Conservation (phyloP, 169 alveolate species). For the Cryptosporidium tyzzeri region DNA sequence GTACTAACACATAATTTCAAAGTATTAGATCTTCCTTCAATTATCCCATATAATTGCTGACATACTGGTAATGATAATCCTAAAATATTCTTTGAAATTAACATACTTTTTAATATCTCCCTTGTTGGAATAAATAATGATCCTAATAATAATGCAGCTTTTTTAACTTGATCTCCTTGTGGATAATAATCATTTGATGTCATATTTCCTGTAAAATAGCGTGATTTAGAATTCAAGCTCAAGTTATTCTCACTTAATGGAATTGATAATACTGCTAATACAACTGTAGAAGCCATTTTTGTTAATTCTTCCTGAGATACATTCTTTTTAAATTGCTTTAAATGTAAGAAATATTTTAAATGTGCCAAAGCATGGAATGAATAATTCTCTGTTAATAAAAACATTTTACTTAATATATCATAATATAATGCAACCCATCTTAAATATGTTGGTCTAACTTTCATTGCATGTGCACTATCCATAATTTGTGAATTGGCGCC, state of each 20-base stretch:
- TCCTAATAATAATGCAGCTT: constrained; percentile 87
- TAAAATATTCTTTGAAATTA: constrained; percentile 83
- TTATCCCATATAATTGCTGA: constrained; percentile 83
- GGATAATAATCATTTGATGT: constrained; percentile 14
- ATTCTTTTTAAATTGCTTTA: constrained; percentile 86
- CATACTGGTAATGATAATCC: constrained; percentile 83
- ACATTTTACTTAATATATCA: constrained; percentile 90
- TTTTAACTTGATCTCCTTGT: constrained; percentile 83
- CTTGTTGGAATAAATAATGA: constrained; percentile 88
- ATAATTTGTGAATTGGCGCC: neutral
- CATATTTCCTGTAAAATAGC: neutral
- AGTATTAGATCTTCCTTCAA: constrained; percentile 83
- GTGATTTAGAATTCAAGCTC: constrained; percentile 41
- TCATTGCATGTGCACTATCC: constrained; percentile 80
- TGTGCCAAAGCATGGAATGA: constrained; percentile 94
- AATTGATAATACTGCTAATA: constrained; percentile 87
- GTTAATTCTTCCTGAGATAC: constrained; percentile 84
- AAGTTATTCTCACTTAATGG: constrained; percentile 76
- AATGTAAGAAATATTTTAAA: constrained; percentile 86
- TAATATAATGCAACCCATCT: constrained; percentile 91
- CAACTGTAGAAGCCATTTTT: constrained; percentile 86
- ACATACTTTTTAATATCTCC: constrained; percentile 85
- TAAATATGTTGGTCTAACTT: constrained; percentile 80
- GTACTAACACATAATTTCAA: constrained; percentile 77
- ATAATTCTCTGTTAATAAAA: constrained; percentile 92